Evolutionary conservation across 2,329 filamentous ascomycete species (phyloP), one percentile per base, ranked within the genome.

Genomic region (Exophiala mesophila): DNA sequence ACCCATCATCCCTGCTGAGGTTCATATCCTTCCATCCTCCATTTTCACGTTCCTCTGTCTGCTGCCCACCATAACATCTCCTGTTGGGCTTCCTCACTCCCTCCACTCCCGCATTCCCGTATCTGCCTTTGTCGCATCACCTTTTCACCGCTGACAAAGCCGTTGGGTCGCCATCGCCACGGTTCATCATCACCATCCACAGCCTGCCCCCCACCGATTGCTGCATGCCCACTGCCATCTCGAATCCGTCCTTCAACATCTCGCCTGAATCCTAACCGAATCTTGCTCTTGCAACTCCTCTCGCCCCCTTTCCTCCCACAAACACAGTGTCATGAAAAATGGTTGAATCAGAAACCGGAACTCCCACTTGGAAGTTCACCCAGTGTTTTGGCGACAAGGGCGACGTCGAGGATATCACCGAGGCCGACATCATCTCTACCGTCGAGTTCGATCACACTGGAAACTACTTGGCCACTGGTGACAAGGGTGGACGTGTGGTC

Each of bases 341-440:
- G 89, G 89, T 92, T 76, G 89, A 96, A 80, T 85, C 83, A 74
- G 88, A 94, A 74, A 78, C 85, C 72, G 88, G 81, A 77, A 83
- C 87, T 73, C 89, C 89, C 65, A 97, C 89, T 72, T 97, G 90
- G 90, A 97, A 97, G 78, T 97, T 97, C 74, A 97, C 90, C 69
- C 90, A 97, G 89, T 97, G 92, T 75, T 98, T 98, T 71, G 92
- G 92, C 69, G 92, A 98, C 73, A 98, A 98, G 73, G 92, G 92
- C 59, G 92, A 98, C 73, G 90, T 98, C 56, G 92, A 97, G 69
- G 89, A 96, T 67, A 96, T 96, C 66, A 96, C 89, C 69, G 89
- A 96, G 83, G 68, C 70, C 44, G 70, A 73, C 58, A 73, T 73
- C 51, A 73, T 73, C 45, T 72, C 70, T 12, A 73, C 70, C 19